phyloP scores from a whole-genome alignment of 192 early-diverging fungal genomes.

The Podila epigama region DNA sequence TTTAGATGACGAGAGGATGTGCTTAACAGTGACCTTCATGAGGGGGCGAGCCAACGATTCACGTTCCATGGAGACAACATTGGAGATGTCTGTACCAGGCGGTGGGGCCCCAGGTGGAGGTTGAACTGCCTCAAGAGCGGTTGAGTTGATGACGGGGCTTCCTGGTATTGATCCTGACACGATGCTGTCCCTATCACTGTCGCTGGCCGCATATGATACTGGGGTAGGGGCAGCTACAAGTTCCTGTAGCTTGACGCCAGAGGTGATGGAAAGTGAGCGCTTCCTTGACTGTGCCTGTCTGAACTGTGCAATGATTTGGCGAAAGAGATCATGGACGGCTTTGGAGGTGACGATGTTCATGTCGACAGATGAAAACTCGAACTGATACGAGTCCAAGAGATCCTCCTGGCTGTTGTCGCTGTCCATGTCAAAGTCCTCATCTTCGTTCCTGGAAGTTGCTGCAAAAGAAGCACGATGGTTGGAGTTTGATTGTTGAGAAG shows the following conservation, averaged over 20 bases:
- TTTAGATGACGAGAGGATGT: conserved; percentile 34
- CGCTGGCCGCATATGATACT: not conserved
- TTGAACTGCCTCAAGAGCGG: conserved; percentile 14
- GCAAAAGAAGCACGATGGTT: too few relatives aligned
- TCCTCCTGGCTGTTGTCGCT: conserved; percentile 35
- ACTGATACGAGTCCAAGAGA: conserved; percentile 30
- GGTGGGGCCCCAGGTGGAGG: conserved; percentile 21
- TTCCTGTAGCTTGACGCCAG: conserved; percentile 35
- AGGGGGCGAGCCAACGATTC: conserved; percentile 50
- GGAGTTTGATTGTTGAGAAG: conserved; percentile 1
- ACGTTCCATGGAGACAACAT: conserved; percentile 50
- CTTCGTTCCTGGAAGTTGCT: conserved; percentile 19
- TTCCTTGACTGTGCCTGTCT: conserved; percentile 51
- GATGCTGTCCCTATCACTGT: not conserved
- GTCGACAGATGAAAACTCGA: conserved; percentile 43
- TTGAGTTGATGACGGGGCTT: conserved; percentile 12
- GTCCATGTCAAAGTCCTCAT: conserved; percentile 46
- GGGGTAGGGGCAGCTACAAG: conserved; percentile 25
- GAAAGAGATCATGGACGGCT: conserved; percentile 50
- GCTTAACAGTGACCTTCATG: conserved; percentile 52
- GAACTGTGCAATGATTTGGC: conserved; percentile 44
- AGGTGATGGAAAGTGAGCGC: conserved; percentile 48
- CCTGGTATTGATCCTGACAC: conserved; percentile 5
- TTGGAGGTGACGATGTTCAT: conserved; percentile 52
- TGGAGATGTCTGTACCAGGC: conserved; percentile 13